phyloP scores from a whole-genome alignment of 75 land plant genomes.

The Pinus taeda region DNA sequence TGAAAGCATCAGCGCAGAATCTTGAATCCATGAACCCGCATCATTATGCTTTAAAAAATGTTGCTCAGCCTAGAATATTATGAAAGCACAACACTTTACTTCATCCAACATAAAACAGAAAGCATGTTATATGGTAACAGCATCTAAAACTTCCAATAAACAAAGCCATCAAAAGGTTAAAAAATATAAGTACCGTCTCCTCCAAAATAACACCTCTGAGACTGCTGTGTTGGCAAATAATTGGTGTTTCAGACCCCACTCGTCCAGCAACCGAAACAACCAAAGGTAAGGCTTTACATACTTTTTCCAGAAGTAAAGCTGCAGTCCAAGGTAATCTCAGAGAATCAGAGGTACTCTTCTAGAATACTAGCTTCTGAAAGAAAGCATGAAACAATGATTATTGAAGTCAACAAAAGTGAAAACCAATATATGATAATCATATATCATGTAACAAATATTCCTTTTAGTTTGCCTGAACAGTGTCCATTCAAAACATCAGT shows the following conservation, averaged over 20 bases:
- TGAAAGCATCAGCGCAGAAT: slow-evolving; percentile 91
- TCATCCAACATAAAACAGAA: slow-evolving; percentile 1
- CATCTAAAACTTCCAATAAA: not conserved
- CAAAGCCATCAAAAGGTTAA: not conserved
- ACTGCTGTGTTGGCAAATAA: slow-evolving; percentile 80
- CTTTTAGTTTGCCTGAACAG: too few species aligned
- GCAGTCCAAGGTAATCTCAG: slow-evolving; percentile 14
- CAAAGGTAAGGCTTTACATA: slow-evolving; percentile 77
- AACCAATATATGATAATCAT: not conserved
- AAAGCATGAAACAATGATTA: not conserved
- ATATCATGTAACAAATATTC: not conserved
- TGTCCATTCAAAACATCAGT: too few species aligned
- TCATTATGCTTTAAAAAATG: slow-evolving; percentile 98
- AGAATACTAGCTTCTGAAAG: not conserved
- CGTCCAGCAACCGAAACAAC: slow-evolving; percentile 90
- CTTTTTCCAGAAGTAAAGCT: slow-evolving; percentile 76
- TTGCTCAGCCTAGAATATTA: slow-evolving; percentile 72
- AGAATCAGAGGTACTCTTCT: not conserved
- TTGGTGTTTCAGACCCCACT: slow-evolving; percentile 95
- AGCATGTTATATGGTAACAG: not conserved
- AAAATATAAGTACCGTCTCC: slow-evolving; percentile 63
- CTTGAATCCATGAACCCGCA: slow-evolving; percentile 98
- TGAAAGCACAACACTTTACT: slow-evolving; percentile 1
- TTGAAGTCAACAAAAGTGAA: not conserved
- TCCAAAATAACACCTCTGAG: slow-evolving; percentile 94